Percentiles rank a stretch among this genome's conserved stretches.
Evolutionary conservation across 768 basidiomycete species (phyloP).

Genomic region (Phaeotremella fagi): DNA sequence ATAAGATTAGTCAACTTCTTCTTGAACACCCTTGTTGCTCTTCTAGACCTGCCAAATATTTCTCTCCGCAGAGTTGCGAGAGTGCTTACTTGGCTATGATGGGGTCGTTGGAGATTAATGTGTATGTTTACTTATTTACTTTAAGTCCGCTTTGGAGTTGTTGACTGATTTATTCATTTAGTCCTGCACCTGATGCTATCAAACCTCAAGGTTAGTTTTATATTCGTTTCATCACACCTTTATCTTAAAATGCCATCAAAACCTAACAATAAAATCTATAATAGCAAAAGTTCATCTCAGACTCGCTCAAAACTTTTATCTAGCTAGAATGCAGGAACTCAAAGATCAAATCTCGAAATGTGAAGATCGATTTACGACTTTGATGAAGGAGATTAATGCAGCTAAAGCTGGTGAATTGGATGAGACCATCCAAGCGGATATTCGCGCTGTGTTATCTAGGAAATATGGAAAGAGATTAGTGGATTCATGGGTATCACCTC

Average conservation of each 20-base stretch:
- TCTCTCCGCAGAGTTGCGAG: conserved; percentile 68
- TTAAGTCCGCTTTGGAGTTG: not conserved
- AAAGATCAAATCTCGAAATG: conserved; percentile 65
- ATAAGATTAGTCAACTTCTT: conserved; percentile 61
- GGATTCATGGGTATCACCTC: conserved; percentile 36
- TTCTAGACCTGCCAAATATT: conserved; percentile 55
- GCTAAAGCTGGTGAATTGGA: conserved; percentile 68
- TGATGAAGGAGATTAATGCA: conserved; percentile 70
- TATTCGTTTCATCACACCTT: not conserved
- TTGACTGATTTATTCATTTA: conserved; percentile 2
- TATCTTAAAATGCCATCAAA: too few relatives aligned
- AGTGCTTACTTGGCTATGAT: conserved; percentile 64
- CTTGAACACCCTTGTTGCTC: conserved; percentile 58
- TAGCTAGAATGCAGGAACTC: conserved; percentile 65
- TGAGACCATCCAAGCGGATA: conserved; percentile 54
- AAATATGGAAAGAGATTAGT: conserved; percentile 32
- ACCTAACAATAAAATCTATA: too few relatives aligned
- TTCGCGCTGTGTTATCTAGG: conserved; percentile 33
- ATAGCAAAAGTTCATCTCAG: conserved; percentile 62
- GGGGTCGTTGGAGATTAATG: conserved; percentile 62
- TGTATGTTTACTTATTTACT: conserved; percentile 18
- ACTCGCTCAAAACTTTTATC: conserved; percentile 72
- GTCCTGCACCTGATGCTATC: conserved; percentile 53
- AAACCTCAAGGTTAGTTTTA: conserved; percentile 55
- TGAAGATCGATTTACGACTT: conserved; percentile 73